Percentiles rank a stretch among this genome's conserved stretches.
These are phyloP conservation scores for Hyphodiscus sp. DNA, from an alignment of 2,329 filamentous ascomycete genomes.

Conservation along the genomic window DNA sequence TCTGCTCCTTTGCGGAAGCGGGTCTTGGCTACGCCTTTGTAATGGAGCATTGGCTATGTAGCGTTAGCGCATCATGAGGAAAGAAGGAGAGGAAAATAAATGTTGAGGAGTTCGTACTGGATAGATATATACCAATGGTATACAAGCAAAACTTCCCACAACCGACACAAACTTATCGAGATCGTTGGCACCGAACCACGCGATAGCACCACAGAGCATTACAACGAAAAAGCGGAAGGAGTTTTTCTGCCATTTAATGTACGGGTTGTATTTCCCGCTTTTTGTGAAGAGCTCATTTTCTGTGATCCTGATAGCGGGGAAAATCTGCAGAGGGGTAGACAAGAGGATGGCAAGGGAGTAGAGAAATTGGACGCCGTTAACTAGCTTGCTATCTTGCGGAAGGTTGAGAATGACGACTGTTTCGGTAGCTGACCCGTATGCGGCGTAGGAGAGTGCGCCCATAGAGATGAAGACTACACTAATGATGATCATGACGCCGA, in stretches of 20 bases:
- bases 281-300: conserved; percentile 90
- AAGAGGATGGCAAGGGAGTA: conserved; percentile 97
- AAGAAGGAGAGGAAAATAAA: background rate
- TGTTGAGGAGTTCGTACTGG: conserved; percentile 63
- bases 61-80: conserved; percentile 4
- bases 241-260: conserved; percentile 99
- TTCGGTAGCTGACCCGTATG: conserved; percentile 90
- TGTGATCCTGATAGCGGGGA: conserved; percentile 93
- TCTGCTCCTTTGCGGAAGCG: conserved; percentile 64
- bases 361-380: conserved; percentile 92
- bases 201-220: conserved; percentile 75
- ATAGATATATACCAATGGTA: conserved; percentile 95
- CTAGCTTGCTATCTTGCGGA: conserved; percentile 89
- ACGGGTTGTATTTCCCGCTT: conserved; percentile 95
- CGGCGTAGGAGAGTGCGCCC: conserved; percentile 90
- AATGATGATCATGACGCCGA: conserved; percentile 90
- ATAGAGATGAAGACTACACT: conserved; percentile 85
- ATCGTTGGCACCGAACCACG: conserved; percentile 87
- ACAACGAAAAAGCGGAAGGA: conserved; percentile 92
- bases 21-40: conserved; percentile 68
- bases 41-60: conserved; percentile 77
- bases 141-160: conserved; percentile 95
- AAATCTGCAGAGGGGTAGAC: conserved; percentile 92
- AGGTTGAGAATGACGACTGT: conserved; percentile 95
- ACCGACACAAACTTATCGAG: conserved; percentile 96